Percentiles rank a stretch among this genome's conserved stretches.
phyloP scores from a whole-genome alignment of 2,329 filamentous ascomycete species.

The Ophiocordyceps sinensis region DNA sequence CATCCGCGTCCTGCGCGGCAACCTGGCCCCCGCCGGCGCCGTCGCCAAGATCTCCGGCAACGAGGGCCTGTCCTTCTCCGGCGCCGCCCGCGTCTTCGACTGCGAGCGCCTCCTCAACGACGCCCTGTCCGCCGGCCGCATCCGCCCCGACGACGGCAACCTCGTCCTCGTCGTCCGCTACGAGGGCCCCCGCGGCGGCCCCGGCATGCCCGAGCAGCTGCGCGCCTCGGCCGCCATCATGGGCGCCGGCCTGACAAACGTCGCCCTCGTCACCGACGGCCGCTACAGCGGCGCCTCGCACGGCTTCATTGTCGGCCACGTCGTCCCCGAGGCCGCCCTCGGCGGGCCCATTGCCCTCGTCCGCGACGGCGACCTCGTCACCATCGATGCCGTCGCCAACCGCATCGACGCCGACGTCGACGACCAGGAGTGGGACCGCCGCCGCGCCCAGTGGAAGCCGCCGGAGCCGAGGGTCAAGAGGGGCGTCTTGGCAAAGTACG shows the following conservation, averaged over 20 bases:
- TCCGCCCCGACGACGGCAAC: constrained; percentile 46
- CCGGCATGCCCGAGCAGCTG: constrained; percentile 92
- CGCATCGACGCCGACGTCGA: constrained; percentile 53
- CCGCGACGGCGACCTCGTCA: constrained; percentile 64
- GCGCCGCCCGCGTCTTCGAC: constrained; percentile 71
- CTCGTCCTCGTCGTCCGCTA: constrained; percentile 84
- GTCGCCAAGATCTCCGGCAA: constrained; percentile 97
- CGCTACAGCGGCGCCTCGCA: constrained; percentile 79
- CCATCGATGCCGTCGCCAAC: constrained; percentile 74
- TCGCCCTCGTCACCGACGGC: constrained; percentile 86
- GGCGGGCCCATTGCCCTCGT: constrained; percentile 83
- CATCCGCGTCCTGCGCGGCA: constrained; percentile 75
- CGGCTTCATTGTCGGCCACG: constrained; percentile 88
- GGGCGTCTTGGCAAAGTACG: constrained; percentile 84
- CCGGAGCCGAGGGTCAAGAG: constrained; percentile 62
- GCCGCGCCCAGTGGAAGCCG: constrained; percentile 53
- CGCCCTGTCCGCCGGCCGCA: constrained; percentile 57
- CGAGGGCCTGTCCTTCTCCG: constrained; percentile 71
- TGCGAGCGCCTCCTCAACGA: constrained; percentile 68
- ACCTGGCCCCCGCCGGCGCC: constrained; percentile 75
- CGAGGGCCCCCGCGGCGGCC: constrained; percentile 84
- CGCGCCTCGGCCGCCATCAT: constrained; percentile 82
- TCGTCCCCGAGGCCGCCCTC: constrained; percentile 77
- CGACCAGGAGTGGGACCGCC: constrained; percentile 52
- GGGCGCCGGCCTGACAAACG: constrained; percentile 75